Evolutionary conservation across 164 flowering plant species (phyloP).

Genomic region (Taxillus chinensis): DNA sequence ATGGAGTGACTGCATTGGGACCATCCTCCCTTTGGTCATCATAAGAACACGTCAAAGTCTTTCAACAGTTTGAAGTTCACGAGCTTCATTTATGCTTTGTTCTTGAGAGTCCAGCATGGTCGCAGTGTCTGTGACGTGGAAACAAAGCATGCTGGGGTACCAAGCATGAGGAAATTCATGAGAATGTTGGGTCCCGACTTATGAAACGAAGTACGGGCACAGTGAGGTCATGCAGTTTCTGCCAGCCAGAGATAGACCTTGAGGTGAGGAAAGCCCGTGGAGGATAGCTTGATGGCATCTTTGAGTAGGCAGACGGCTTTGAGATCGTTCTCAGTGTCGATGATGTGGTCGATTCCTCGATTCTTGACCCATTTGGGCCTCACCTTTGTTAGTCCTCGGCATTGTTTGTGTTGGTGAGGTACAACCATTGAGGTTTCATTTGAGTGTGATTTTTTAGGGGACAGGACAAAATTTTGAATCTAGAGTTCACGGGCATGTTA

Average conservation of each 20-base stretch:
- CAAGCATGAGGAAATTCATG: constrained; percentile 60
- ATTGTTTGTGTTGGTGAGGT: constrained; percentile 11
- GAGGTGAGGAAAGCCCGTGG: constrained; percentile 60
- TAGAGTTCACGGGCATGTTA: no score
- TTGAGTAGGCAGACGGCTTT: constrained; percentile 91
- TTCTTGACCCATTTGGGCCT: constrained; percentile 91
- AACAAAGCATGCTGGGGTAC: constrained; percentile 41
- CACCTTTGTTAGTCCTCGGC: constrained; percentile 46
- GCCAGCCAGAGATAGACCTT: constrained; percentile 52
- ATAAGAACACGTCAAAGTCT: constrained; percentile 57
- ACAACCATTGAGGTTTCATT: constrained; percentile 6
- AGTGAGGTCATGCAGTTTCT: constrained; percentile 75
- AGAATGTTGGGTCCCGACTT: constrained; percentile 67
- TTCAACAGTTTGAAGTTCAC: constrained; percentile 41
- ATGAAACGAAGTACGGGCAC: constrained; percentile 85
- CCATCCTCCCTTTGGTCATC: constrained; percentile 40
- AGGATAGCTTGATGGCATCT: constrained; percentile 70
- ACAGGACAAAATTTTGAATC: no score
- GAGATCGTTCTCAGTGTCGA: constrained; percentile 80
- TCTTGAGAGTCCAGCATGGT: constrained; percentile 44
- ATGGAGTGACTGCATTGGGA: constrained; percentile 49
- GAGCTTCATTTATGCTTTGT: constrained; percentile 22
- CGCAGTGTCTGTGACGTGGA: constrained; percentile 37
- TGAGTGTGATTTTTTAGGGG: not conserved
- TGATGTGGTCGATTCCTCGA: constrained; percentile 67